Conservation (phyloP, 148 eudicot species). For the Dianthus caryophyllus region DNA sequence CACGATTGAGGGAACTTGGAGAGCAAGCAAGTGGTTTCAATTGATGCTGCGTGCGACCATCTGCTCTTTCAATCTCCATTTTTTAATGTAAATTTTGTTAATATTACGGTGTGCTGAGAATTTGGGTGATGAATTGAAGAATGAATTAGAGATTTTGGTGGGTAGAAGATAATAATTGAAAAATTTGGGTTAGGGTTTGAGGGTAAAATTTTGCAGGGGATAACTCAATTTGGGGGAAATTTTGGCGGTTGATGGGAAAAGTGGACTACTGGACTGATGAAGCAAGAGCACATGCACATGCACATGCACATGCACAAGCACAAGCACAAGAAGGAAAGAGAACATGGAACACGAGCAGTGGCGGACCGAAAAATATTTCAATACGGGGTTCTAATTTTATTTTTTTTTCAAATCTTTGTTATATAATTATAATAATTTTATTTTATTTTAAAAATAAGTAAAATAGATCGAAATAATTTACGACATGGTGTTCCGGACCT, state of each 20-base stretch:
- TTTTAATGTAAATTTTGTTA: neutral
- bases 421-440: too few species aligned
- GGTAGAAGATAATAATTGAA: neutral
- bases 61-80: slow-evolving; percentile 42
- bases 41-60: slow-evolving; percentile 69
- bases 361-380: too few species aligned
- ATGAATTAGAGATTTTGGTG: neutral
- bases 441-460: too few species aligned
- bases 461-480: too few species aligned
- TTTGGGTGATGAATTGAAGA: neutral
- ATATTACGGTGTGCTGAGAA: neutral
- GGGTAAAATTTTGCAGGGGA: neutral
- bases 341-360: too few species aligned
- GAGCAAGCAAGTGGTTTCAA: slow-evolving; percentile 67
- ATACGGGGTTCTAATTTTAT: too few species aligned
- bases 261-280: neutral
- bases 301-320: too few species aligned
- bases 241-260: neutral
- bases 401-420: too few species aligned
- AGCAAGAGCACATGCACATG: too few species aligned
- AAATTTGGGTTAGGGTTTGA: neutral
- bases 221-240: slow-evolving; percentile 13
- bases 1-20: slow-evolving; percentile 55
- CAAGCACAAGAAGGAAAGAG: too few species aligned
- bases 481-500: too few species aligned